A percentile compares a stretch with the other conserved stretches of the same genome.
Evolutionary conservation across 257 asterid genomes (phyloP).

Genomic region (Misopates orontium): DNA sequence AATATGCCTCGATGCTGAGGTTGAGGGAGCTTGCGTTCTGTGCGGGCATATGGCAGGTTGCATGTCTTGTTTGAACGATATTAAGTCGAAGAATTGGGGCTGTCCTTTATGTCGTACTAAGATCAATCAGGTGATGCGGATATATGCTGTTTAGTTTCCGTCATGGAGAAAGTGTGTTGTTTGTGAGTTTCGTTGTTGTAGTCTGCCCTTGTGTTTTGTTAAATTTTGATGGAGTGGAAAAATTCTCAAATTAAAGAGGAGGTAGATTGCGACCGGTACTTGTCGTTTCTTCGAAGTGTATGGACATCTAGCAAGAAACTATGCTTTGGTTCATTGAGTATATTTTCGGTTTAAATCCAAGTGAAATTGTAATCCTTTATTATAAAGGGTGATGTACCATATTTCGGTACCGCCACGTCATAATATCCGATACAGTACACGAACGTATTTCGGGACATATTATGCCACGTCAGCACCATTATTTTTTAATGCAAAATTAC

Average conservation of each 20-base stretch:
- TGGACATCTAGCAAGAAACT: no score
- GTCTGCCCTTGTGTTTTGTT: background rate
- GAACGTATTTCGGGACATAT: no score
- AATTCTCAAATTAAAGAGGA: no score
- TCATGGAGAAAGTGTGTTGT: conserved; percentile 11
- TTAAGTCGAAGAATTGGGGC: conserved; percentile 75
- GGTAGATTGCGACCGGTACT: background rate
- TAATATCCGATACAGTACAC: no score
- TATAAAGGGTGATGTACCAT: no score
- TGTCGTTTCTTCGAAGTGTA: background rate
- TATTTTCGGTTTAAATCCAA: no score
- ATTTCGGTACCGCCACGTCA: no score
- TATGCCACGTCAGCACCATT: no score
- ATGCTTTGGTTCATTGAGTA: no score
- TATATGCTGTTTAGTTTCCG: conserved; percentile 61
- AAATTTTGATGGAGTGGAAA: background rate
- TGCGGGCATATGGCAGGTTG: conserved; percentile 98
- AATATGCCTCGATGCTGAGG: conserved; percentile 76
- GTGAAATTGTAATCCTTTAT: no score
- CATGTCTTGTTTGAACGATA: conserved; percentile 78
- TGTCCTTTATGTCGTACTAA: conserved; percentile 92
- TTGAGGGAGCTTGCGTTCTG: conserved; percentile 89
- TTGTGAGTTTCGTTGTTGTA: conserved; percentile 29
- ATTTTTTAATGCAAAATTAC: no score
- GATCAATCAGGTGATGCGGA: conserved; percentile 72